A percentile compares a stretch with the other conserved stretches of the same genome.
Evolutionary conservation across 106 monocot genomes (phyloP).

Genomic region (Platanthera zijinensis): DNA sequence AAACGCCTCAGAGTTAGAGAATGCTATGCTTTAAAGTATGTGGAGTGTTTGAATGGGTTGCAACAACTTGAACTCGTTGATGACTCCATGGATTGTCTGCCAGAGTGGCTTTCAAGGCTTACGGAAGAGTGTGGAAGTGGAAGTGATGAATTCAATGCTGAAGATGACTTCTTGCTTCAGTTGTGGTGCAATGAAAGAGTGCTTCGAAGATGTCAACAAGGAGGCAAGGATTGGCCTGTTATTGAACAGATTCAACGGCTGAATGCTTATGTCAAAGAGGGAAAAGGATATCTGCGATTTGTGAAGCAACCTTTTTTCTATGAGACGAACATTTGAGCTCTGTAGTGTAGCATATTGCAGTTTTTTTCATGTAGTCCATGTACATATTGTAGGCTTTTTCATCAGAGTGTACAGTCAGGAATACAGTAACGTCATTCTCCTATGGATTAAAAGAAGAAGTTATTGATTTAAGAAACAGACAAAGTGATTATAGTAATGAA

Average conservation of each 20-base stretch:
- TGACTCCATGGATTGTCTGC: constrained; percentile 12
- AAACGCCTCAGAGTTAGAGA: neutral
- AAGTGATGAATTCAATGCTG: no score
- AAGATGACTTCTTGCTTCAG: neutral
- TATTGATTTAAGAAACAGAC: no score
- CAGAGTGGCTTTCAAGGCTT: constrained; percentile 16
- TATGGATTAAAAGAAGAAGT: no score
- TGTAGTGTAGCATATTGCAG: no score
- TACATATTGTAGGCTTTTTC: no score
- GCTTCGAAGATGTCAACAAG: constrained; percentile 18
- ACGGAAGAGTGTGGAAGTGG: neutral
- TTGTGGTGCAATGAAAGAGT: constrained; percentile 3
- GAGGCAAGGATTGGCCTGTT: constrained; percentile 23
- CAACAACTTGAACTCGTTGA: constrained; percentile 1
- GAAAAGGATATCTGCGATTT: constrained; percentile 14
- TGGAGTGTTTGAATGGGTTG: constrained; percentile 9
- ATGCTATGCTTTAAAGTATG: constrained; percentile 5
- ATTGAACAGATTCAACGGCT: constrained; percentile 21
- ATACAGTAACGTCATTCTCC: no score
- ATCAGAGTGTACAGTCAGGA: no score
- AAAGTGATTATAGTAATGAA: no score
- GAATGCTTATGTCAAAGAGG: neutral
- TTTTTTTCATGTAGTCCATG: no score
- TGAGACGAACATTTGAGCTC: constrained; percentile 11
- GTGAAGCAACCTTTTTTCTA: constrained; percentile 17